Evolutionary conservation across 768 basidiomycete genomes (phyloP), one percentile per base, ranked within the genome.

Genomic region (Collybiopsis confluens): DNA sequence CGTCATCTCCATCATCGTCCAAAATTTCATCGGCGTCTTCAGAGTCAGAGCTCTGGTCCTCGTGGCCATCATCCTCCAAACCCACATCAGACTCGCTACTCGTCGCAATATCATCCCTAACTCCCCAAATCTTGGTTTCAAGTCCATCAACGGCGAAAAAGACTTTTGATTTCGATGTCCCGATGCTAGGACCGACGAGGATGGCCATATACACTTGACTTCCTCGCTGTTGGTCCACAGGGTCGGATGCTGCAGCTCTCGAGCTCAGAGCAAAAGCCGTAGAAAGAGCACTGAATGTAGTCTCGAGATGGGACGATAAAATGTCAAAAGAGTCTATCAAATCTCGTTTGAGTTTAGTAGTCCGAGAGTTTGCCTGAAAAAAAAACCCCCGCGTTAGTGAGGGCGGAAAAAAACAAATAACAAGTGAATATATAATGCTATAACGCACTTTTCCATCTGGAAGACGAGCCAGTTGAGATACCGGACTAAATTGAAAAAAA

Each of bases 241-340:
- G 56, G 42, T 33, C 43, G 50, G 40, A 62, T 1, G 40, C 30
- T 16, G 21, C 45, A 21, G 15, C 24, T 9, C 15, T 54, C 9
- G 54, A 45, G 18, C 54, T 62, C 23, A 62, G 66, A 1, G 86
- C 83, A 18, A 88, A 69, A 0, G 89, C 84, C 0, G 82, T 83
- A 1, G 88, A 86, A 4, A 92, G 72, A 0, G 86, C 79, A 8
- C 81, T 75, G 62, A 90, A 91, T 0, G 89, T 90, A 0, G 88
- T 88, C 49, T 78, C 73, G 11, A 91, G 70, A 66, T 92, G 90
- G 1, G 86, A 90, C 0, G 81, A 70, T 18, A 92, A 76, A 0
- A 80, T 85, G 61, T 91, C 90, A 50, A 82, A 84, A 7, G 87
- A 80, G 3, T 75, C 68, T 13, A 91, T 64, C 1, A 90, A 66